These are phyloP conservation scores for Talaromyces amestolkiae DNA, from an alignment of 2,329 filamentous ascomycete species.

Conservation along the genomic window DNA sequence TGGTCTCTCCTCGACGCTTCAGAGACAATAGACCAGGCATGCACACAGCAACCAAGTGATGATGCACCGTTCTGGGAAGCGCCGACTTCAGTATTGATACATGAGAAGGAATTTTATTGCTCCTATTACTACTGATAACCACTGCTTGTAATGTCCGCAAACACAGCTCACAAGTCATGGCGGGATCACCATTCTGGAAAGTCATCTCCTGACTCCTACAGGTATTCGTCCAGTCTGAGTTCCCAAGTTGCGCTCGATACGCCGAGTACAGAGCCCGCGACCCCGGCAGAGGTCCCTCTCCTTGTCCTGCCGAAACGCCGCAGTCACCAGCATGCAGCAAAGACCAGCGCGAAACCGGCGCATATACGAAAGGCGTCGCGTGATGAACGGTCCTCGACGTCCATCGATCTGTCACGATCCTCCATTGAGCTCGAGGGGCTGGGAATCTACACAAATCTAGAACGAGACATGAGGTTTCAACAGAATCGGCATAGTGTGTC, in stretches of 20 bases:
- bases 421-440: conserved; percentile 57
- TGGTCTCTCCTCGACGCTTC: neutral
- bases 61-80: neutral
- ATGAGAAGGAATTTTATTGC: neutral
- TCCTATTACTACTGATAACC: neutral
- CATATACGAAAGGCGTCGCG: conserved; percentile 54
- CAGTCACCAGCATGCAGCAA: conserved; percentile 26
- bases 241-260: conserved; percentile 18
- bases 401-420: conserved; percentile 56
- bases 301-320: conserved; percentile 24
- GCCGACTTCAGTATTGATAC: conserved; percentile 4
- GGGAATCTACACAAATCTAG: conserved; percentile 48
- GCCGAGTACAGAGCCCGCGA: conserved; percentile 15
- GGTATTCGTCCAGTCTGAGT: conserved; percentile 18
- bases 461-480: conserved; percentile 29
- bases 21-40: neutral
- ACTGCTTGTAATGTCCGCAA: conserved; percentile 18
- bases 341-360: conserved; percentile 52
- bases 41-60: neutral
- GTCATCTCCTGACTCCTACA: conserved; percentile 20
- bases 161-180: conserved; percentile 18
- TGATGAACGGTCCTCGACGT: conserved; percentile 47
- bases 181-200: conserved; percentile 19
- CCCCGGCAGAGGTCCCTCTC: conserved; percentile 16
- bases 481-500: conserved; percentile 44